These are phyloP conservation scores for Spinacia oleracea DNA, from an alignment of 179 eudicot genomes.

Conservation along the genomic window DNA sequence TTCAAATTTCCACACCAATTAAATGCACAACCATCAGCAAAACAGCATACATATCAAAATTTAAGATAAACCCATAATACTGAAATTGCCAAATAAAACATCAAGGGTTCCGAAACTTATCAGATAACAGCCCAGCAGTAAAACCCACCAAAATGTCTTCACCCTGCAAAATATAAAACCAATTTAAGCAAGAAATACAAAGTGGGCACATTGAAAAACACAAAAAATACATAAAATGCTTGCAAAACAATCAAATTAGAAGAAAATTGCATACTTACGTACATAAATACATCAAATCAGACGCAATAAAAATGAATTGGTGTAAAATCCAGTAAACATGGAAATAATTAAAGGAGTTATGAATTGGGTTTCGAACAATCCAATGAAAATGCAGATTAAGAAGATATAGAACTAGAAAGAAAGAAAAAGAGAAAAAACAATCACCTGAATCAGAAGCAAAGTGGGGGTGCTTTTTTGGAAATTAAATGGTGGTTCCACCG, in stretches of 20 bases:
- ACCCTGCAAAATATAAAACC: constrained; percentile 24
- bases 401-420: background rate
- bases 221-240: background rate
- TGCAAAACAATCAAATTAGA: constrained; percentile 9
- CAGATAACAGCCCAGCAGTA: constrained; percentile 26
- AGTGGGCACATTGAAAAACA: constrained; percentile 14
- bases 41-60: constrained; percentile 1
- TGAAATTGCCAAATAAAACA: constrained; percentile 19
- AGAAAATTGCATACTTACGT: background rate
- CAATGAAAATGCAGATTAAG: background rate
- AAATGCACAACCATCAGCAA: constrained; percentile 14
- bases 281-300: background rate
- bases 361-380: background rate
- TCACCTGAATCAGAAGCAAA: constrained; percentile 81
- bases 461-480: constrained; percentile 24
- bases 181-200: constrained; percentile 24
- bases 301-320: constrained; percentile 5
- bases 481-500: constrained; percentile 24
- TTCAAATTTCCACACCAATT: constrained; percentile 15
- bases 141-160: constrained; percentile 16
- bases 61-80: constrained; percentile 14
- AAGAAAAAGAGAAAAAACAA: constrained; percentile 15
- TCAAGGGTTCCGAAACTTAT: constrained; percentile 22
- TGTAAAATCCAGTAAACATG: background rate
- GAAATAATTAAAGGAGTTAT: background rate